Base-by-base conservation (phyloP, 352 stramenopile genomes). In the Globisporangium solare region DNA sequence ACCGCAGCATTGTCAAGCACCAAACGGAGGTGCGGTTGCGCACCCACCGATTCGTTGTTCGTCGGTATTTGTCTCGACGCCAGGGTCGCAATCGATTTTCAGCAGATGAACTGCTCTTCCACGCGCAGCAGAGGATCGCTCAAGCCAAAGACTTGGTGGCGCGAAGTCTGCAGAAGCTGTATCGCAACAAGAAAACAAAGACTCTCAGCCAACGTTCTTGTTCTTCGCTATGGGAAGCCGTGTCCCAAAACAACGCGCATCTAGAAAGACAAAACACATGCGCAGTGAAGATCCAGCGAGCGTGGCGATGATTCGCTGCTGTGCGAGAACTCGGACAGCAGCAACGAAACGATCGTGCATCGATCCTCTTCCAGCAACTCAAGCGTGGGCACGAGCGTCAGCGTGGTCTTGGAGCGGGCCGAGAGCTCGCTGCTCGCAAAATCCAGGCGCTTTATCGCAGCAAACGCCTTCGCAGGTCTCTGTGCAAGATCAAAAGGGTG, bases 361-460 rank as follows among this genome's bases (percentile, higher is more conserved):
- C 69, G 2, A n/a, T 80, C n/a, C 50, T 84, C 39, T 35, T 85
- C 12, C 67, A 83, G 18, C 71, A 84, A 45, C 60, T 75, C 10
- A 60, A 71, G 22, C 53, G 61, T 14, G 64, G 71, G 18, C 62
- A 81, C 15, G 70, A 83, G 49, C 57, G 56, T 2, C 63, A 74
- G 18, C 63, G 65, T 8, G 42, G 51, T 17, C 10, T 61, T 8
- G 52, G 56, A 24, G 7, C 32, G 1, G 53, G 75, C 10, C 58
- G 75, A 18, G 60, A 74, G 10, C 51, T 52, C 6, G 73, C 77
- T 14, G 78, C 74, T 18, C 58, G 70, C 14, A 76, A 66, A 48
- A 86, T 89, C 42, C 80, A 91, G 57, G 67, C 68, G 4, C 54
- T 75, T 20, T 86, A 84, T 21, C 74, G 76, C 2, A 68, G 78